These are phyloP conservation scores for Amniculicola lignicola DNA, from an alignment of 495 filamentous ascomycete species.

Conservation along the genomic window DNA sequence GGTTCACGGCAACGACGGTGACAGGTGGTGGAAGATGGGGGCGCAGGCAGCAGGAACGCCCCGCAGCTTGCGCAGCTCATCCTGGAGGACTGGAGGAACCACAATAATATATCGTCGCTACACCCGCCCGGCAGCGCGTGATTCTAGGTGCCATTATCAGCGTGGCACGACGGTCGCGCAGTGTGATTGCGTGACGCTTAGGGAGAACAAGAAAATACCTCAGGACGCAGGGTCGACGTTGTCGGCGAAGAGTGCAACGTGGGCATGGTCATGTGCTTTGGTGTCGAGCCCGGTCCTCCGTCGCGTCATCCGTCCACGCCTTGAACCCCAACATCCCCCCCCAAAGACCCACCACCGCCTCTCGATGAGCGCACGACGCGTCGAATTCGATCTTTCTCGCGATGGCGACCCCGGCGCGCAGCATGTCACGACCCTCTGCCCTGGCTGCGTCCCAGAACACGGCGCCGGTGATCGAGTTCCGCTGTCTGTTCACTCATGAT, in stretches of 20 bases:
- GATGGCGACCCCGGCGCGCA: conserved; percentile 42
- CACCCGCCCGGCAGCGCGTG: too few species aligned
- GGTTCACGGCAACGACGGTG: conserved; percentile 14
- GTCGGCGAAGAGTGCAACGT: background rate
- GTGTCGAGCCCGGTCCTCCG: conserved; percentile 1
- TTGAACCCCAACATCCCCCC: background rate
- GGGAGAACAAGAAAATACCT: too few species aligned
- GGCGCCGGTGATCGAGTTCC: conserved; percentile 72
- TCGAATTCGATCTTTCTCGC: background rate
- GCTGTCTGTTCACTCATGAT: conserved; percentile 83
- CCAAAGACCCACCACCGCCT: background rate
- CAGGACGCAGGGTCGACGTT: background rate
- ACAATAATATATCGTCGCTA: too few species aligned
- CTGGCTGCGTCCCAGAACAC: conserved; percentile 47
- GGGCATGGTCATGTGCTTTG: conserved; percentile 5
- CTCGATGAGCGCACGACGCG: conserved; percentile 6
- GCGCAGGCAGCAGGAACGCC: conserved; percentile 21
- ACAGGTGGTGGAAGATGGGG: conserved; percentile 5
- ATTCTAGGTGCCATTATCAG: too few species aligned
- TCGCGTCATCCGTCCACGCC: background rate
- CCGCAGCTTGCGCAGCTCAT: conserved; percentile 25
- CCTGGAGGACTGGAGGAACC: too few species aligned
- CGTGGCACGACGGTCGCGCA: too few species aligned
- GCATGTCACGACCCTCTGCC: conserved; percentile 36
- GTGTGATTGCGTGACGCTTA: too few species aligned